These are phyloP conservation scores for Hypomyces perniciosus DNA, from an alignment of 2,329 filamentous ascomycete genomes.

Conservation along the genomic window DNA sequence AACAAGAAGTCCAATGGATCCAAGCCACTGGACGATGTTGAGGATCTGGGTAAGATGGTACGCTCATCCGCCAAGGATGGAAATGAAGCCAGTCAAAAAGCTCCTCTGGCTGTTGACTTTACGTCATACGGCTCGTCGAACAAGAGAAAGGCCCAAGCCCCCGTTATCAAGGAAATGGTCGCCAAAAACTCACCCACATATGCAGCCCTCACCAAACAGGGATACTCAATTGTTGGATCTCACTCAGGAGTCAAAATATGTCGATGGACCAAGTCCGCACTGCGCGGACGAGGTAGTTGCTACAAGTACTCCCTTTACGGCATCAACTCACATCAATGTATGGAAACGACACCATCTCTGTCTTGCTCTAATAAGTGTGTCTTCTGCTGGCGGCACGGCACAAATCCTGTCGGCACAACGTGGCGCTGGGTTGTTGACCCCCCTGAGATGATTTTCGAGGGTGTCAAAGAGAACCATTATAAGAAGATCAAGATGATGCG, in stretches of 20 bases:
- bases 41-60: slow-evolving; percentile 70
- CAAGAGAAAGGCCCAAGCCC: slow-evolving; percentile 37
- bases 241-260: slow-evolving; percentile 98
- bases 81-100: slow-evolving; percentile 24
- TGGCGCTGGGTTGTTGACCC: slow-evolving; percentile 96
- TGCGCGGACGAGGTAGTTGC: slow-evolving; percentile 87
- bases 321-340: slow-evolving; percentile 92
- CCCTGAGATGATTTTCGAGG: slow-evolving; percentile 81
- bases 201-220: slow-evolving; percentile 85
- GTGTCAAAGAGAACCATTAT: slow-evolving; percentile 88
- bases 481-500: slow-evolving; percentile 97
- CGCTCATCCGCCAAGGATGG: slow-evolving; percentile 38
- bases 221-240: slow-evolving; percentile 89
- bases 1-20: slow-evolving; percentile 29
- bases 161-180: slow-evolving; percentile 81
- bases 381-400: slow-evolving; percentile 98
- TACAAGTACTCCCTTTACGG: slow-evolving; percentile 99
- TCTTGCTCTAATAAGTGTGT: slow-evolving; percentile 98
- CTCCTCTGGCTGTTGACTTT: slow-evolving; percentile 75
- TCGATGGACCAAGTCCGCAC: slow-evolving; percentile 95
- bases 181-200: slow-evolving; percentile 86
- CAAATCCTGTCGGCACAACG: slow-evolving; percentile 91
- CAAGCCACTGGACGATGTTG: slow-evolving; percentile 65
- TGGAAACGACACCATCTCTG: slow-evolving; percentile 94
- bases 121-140: slow-evolving; percentile 59